phyloP scores from a whole-genome alignment of 1,284 basidiomycete species.

The Tremellales sp. region DNA sequence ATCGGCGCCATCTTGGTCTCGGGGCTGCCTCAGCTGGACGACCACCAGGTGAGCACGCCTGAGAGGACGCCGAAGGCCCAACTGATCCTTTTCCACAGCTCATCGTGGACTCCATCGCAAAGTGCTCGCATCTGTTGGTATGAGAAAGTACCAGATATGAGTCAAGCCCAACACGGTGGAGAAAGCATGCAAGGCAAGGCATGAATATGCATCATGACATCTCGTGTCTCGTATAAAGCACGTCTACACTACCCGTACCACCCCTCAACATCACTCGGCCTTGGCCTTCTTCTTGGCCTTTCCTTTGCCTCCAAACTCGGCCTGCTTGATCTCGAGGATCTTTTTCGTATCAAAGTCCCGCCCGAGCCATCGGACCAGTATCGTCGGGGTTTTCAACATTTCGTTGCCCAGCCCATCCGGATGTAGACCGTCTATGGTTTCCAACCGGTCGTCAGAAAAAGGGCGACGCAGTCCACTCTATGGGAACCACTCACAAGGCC shows the following conservation, averaged over 20 bases:
- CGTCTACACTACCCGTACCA: no score
- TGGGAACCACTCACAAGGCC: constrained; percentile 29
- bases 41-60: constrained; percentile 47
- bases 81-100: no score
- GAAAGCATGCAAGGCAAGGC: no score
- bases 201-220: no score
- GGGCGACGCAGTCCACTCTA: neutral
- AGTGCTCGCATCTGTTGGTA: no score
- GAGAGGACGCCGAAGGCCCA: no score
- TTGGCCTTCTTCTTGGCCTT: constrained; percentile 35
- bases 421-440: constrained; percentile 35
- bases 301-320: constrained; percentile 47
- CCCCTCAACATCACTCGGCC: constrained; percentile 5
- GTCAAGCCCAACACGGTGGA: no score
- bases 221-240: no score
- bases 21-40: constrained; percentile 46
- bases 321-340: constrained; percentile 45
- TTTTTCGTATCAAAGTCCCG: constrained; percentile 43
- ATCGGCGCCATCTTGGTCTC: constrained; percentile 47
- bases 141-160: no score
- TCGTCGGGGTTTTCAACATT: constrained; percentile 27
- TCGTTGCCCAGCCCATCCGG: constrained; percentile 32
- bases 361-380: constrained; percentile 46
- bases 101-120: no score
- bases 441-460: neutral